Evolutionary conservation across 2,329 filamentous ascomycete species (phyloP), one percentile per base, ranked within the genome.

Genomic region (Colletotrichum endophyticum): DNA sequence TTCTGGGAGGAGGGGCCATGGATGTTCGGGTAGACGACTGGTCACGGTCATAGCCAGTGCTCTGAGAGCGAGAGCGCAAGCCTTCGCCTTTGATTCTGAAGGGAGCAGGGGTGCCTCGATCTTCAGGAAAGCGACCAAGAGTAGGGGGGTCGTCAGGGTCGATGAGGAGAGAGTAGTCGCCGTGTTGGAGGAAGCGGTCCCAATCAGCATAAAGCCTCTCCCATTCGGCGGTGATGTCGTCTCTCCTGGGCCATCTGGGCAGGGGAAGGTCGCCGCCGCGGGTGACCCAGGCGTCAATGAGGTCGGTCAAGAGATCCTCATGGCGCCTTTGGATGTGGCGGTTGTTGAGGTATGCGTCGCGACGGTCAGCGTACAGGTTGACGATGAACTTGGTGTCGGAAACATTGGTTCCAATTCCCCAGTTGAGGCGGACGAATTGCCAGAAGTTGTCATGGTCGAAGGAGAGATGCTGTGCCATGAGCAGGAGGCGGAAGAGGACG

Each of bases 251-350:
- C 36, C 19, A 44, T n/a, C 8, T 13, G 2, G n/a, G 22, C 16
- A n/a, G 12, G 12, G 34, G 49, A 28, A 57, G 16, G 7, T 57
- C 32, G 16, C 22, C n/a, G 16, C 68, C 70, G 5, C 64, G 44
- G 4, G n/a, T 13, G 30, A 32, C 57, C 73, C 73, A 76, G 7
- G 70, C 32, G 22, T 73, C 73, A 27, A 76, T 76, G n/a, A 76
- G 73, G 19, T 73, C 64, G 16, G 63, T 69, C n/a, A 76, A 22
- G 32, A 73, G n/a, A 25, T 76, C 39, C 5, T 13, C 4, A 16
- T 73, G 57, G n/a, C 44, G 53, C 15, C 28, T 19, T 16, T 15
- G 15, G 11, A 64, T 34, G 3, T 22, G 13, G 2, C 16, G 11
- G 22, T 16, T 30, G 13, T 12, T 6, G 16, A 69, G 8, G 15